phyloP scores from a whole-genome alignment of 2,329 filamentous ascomycete species.

The Arachnomyces sp. region DNA sequence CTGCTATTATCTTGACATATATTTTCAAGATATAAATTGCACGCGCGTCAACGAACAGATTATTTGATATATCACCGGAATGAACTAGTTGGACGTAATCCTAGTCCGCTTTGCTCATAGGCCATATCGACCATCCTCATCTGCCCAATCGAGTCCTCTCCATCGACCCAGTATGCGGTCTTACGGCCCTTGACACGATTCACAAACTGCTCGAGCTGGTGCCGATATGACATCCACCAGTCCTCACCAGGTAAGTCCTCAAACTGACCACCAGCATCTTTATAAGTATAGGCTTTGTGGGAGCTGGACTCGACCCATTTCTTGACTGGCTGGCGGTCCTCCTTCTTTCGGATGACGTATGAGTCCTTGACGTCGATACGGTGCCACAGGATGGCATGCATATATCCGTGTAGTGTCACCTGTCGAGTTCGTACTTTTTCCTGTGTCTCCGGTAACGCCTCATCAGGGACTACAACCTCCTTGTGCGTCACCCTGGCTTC shows the following conservation, averaged over 20 bases:
- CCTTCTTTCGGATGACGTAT: constrained; percentile 23
- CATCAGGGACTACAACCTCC: constrained; percentile 9
- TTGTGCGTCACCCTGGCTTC: constrained; percentile 8
- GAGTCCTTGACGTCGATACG: constrained; percentile 26
- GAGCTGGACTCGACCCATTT: too few species aligned
- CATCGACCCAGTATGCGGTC: constrained; percentile 33
- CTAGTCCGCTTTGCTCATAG: constrained; percentile 36
- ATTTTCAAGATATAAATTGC: too few species aligned
- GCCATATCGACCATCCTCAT: constrained; percentile 43
- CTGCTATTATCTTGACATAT: too few species aligned
- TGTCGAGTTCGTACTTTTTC: constrained; percentile 16
- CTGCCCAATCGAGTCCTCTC: constrained; percentile 38
- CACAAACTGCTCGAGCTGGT: constrained; percentile 45
- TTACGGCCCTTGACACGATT: constrained; percentile 36
- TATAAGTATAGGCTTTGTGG: too few species aligned
- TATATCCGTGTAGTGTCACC: constrained; percentile 12
- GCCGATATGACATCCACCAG: constrained; percentile 40
- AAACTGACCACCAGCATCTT: too few species aligned
- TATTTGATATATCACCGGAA: too few species aligned
- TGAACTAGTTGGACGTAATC: constrained; percentile 9
- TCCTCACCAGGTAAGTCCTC: constrained; percentile 27
- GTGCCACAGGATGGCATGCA: constrained; percentile 14
- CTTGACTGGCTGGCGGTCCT: too few species aligned
- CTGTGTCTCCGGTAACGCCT: constrained; percentile 13
- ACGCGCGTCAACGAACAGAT: too few species aligned